Conservation (phyloP, 345 rosid species). For the Arabidopsis suecica region DNA sequence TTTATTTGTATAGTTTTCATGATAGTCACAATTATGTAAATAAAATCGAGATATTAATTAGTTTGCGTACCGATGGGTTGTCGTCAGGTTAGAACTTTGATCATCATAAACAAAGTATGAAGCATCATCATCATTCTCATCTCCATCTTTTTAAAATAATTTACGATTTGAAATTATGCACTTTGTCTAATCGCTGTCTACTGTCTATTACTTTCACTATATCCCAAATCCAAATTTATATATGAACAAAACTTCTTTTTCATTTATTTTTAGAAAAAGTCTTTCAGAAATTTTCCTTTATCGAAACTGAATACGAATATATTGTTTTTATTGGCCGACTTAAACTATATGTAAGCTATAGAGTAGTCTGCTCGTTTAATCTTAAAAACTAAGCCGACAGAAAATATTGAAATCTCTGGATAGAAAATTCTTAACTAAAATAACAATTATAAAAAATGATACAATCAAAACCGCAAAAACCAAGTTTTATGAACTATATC, state of each 20-base stretch:
- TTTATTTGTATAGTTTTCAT: constrained; percentile 12
- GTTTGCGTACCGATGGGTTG: constrained; percentile 34
- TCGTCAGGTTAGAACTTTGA: constrained; percentile 37
- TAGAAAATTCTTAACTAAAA: no score
- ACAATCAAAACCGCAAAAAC: no score
- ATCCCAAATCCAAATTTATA: constrained; percentile 17
- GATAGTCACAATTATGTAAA: constrained; percentile 13
- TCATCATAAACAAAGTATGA: constrained; percentile 32
- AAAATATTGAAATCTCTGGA: no score
- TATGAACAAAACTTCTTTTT: constrained; percentile 41
- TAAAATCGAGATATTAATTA: constrained; percentile 15
- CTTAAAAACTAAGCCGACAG: no score
- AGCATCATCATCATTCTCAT: constrained; percentile 27
- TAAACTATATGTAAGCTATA: background rate
- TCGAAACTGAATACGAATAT: constrained; percentile 2
- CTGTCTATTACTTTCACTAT: constrained; percentile 29
- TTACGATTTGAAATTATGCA: constrained; percentile 30
- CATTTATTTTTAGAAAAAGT: background rate
- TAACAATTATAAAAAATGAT: no score
- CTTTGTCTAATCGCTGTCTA: constrained; percentile 35
- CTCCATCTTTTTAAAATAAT: background rate
- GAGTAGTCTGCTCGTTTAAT: background rate
- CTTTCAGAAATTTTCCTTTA: background rate
- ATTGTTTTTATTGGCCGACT: constrained; percentile 31
- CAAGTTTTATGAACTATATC: no score